Conservation (phyloP, 2,329 filamentous ascomycete species). For the Pseudogymnoascus sp. region DNA sequence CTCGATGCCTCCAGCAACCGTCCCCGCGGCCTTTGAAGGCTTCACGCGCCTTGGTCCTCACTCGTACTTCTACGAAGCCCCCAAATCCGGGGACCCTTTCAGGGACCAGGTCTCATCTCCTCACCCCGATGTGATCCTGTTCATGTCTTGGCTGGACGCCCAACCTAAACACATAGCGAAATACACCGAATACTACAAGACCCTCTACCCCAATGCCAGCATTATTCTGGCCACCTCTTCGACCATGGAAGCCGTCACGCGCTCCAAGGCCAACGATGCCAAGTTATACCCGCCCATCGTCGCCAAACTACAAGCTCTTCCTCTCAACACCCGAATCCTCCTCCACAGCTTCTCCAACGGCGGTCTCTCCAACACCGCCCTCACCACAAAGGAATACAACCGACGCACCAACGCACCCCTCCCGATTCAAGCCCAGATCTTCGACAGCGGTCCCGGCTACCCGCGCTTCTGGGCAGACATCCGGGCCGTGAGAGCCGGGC, state of each 20-base stretch:
- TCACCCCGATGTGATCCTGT: constrained; percentile 34
- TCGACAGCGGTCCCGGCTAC: constrained; percentile 39
- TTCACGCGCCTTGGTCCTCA: constrained; percentile 32
- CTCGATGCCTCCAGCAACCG: neutral
- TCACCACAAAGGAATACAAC: constrained; percentile 32
- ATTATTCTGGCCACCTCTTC: constrained; percentile 43
- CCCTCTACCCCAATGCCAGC: constrained; percentile 34
- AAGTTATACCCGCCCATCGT: constrained; percentile 34
- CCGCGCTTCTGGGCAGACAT: constrained; percentile 23
- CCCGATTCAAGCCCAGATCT: constrained; percentile 32
- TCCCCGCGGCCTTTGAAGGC: constrained; percentile 15
- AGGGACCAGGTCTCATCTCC: constrained; percentile 4
- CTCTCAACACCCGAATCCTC: constrained; percentile 23
- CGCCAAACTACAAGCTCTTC: constrained; percentile 25
- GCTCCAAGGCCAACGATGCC: constrained; percentile 27
- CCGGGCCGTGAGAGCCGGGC: constrained; percentile 18
- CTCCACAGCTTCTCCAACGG: constrained; percentile 44
- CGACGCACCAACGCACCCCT: constrained; percentile 28
- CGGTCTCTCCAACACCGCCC: constrained; percentile 32
- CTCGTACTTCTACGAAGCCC: constrained; percentile 32
- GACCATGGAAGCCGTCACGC: constrained; percentile 38
- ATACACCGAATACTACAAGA: constrained; percentile 37
- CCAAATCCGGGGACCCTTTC: constrained; percentile 11
- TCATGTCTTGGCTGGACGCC: constrained; percentile 41
- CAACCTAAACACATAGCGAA: constrained; percentile 35